Base-by-base conservation (phyloP, 352 stramenopile species). In the Phytophthora cajani region DNA sequence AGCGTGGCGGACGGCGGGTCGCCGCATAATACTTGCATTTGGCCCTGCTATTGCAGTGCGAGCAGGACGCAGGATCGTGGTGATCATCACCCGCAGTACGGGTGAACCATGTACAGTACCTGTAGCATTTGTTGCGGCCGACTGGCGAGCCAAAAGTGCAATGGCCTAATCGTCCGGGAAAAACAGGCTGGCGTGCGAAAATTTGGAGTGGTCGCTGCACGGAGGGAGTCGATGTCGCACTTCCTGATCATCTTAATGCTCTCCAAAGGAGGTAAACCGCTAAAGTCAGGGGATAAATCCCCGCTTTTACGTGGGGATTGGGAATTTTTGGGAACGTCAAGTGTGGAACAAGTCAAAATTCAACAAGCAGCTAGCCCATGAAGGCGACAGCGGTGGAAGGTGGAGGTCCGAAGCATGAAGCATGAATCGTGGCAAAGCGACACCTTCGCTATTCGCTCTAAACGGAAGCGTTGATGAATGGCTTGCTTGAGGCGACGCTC, bases 161-260 rank as follows among this genome's bases (percentile, higher is more conserved):
- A 51, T 51, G 16, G 6, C 58, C 50, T 47, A 63, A 58, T 53
- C 9, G 10, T 6, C 38, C 21, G 40, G 62, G 32, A 50, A 67
- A 73, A 74, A 74, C 61, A 70, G 47, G 21, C 46, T 74, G 67
- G 54, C 67, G 61, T 71, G 67, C 55, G 54, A 74, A 71, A 66
- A 17, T 64, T 74, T 64, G 61, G 58, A 74, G 54, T 27, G 47
- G 67, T 72, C 64, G 2, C 9, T 67, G 40, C 38, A 27, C 40
- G 2, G 16, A 62, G 47, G 64, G 53, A 27, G 64, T 60, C n/a
- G 8, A 8, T 62, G 21, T 36, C 23, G 25, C 21, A 32, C 36
- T 5, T 42, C 36, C 11, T 42, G 14, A 42, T 42, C 36, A 17
- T 17, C 11, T 0, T 1, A 9, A 33, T 42, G 36, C 14, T 17